Conservation (phyloP, 306 rosid species). For the Quercus glauca region DNA sequence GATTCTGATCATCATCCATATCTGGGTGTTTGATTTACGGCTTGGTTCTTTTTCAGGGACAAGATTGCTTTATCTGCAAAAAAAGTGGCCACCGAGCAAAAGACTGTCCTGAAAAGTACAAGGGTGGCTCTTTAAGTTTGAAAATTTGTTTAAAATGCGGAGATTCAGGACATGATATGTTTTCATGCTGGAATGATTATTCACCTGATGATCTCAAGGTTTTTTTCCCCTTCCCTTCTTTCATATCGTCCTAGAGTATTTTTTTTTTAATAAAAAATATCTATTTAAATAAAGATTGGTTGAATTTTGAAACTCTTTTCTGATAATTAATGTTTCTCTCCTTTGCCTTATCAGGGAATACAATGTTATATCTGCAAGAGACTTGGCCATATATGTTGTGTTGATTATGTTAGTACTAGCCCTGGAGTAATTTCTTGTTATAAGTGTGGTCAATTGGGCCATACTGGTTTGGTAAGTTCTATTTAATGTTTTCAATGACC, state of each 20-base stretch:
- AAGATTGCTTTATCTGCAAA: constrained; percentile 74
- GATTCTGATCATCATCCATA: background rate
- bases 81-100: constrained; percentile 77
- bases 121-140: constrained; percentile 23
- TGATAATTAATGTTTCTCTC: constrained; percentile 1
- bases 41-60: constrained; percentile 42
- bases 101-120: constrained; percentile 79
- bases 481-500: background rate
- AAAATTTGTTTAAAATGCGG: constrained; percentile 80
- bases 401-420: constrained; percentile 27
- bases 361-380: constrained; percentile 75
- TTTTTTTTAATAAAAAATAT: background rate
- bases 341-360: constrained; percentile 49
- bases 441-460: constrained; percentile 82
- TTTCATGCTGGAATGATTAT: constrained; percentile 61
- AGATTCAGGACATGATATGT: constrained; percentile 85
- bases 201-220: constrained; percentile 77
- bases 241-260: constrained; percentile 6
- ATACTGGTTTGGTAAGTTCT: constrained; percentile 83
- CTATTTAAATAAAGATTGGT: background rate
- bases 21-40: background rate
- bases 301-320: constrained; percentile 10
- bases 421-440: constrained; percentile 69
- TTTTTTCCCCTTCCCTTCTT: background rate
- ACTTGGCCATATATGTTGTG: constrained; percentile 88